phyloP scores from a whole-genome alignment of 805 yeast species.

The Saccharomycopsis selenospora region DNA sequence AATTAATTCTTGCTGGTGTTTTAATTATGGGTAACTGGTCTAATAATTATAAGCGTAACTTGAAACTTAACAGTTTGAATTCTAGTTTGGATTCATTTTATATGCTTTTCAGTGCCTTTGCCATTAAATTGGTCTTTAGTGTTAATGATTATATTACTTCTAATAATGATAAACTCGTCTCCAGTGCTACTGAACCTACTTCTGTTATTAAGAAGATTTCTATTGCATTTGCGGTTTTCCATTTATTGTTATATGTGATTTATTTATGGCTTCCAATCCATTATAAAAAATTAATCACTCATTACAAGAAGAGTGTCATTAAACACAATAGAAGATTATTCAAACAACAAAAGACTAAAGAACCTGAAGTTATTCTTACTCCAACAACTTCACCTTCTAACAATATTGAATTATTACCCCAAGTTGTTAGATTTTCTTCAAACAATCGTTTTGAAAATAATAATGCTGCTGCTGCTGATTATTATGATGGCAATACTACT shows the following conservation, averaged over 20 bases:
- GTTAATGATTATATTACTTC: constrained; percentile 15
- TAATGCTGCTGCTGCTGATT: neutral
- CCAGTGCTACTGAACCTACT: constrained; percentile 22
- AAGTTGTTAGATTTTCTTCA: constrained; percentile 15
- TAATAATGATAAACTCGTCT: neutral
- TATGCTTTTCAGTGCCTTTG: constrained; percentile 16
- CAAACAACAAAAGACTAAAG: neutral
- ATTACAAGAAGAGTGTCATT: neutral
- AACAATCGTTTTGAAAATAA: constrained; percentile 9
- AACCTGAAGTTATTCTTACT: neutral
- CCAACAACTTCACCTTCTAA: neutral
- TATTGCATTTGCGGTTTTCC: constrained; percentile 16
- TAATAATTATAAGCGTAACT: constrained; percentile 12
- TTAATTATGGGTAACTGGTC: constrained; percentile 13
- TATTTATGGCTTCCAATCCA: constrained; percentile 18
- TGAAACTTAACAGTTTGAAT: constrained; percentile 12
- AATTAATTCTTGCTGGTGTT: constrained; percentile 19
- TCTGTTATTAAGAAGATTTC: constrained; percentile 12
- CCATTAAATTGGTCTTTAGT: constrained; percentile 12
- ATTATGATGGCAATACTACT: neutral
- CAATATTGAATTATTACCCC: neutral
- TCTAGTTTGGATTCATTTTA: constrained; percentile 15
- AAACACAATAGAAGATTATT: neutral
- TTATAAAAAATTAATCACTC: constrained; percentile 7
- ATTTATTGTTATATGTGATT: constrained; percentile 12